Evolutionary conservation across 2,329 filamentous ascomycete genomes (phyloP).

Genomic region (Neopestalotiopsis sp.): DNA sequence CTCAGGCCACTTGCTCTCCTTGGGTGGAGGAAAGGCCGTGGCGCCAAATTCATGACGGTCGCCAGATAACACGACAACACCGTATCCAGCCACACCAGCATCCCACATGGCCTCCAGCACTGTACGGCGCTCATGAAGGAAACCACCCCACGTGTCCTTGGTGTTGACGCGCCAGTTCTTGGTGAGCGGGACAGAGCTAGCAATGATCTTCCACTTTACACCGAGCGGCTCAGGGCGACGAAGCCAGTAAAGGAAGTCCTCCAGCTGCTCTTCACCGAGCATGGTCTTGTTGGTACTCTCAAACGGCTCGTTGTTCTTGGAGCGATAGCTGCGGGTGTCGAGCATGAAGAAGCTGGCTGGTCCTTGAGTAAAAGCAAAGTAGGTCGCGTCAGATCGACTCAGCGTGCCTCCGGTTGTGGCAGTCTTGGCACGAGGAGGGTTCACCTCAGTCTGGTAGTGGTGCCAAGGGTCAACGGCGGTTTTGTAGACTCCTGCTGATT

Average conservation of each 20-base stretch:
- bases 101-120: slow-evolving; percentile 95
- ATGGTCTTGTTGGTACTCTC: slow-evolving; percentile 78
- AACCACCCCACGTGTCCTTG: slow-evolving; percentile 93
- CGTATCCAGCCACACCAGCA: slow-evolving; percentile 73
- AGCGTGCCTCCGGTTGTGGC: slow-evolving; percentile 44
- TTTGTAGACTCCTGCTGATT: slow-evolving; percentile 79
- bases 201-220: slow-evolving; percentile 91
- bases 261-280: slow-evolving; percentile 80
- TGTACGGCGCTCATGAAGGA: slow-evolving; percentile 77
- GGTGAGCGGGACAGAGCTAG: slow-evolving; percentile 91
- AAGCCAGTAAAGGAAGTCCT: slow-evolving; percentile 81
- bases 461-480: slow-evolving; percentile 84
- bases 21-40: slow-evolving; percentile 74
- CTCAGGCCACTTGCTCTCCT: slow-evolving; percentile 65
- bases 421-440: slow-evolving; percentile 73
- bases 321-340: slow-evolving; percentile 88
- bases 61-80: slow-evolving; percentile 84
- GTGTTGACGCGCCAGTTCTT: slow-evolving; percentile 95
- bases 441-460: slow-evolving; percentile 83
- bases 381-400: slow-evolving; percentile 67
- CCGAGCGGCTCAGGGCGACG: slow-evolving; percentile 73
- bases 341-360: slow-evolving; percentile 94
- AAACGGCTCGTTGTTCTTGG: slow-evolving; percentile 65
- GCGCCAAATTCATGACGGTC: slow-evolving; percentile 98
- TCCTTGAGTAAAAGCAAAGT: slow-evolving; percentile 88